These are phyloP conservation scores for Schizosaccharomyces octosporus DNA, from an alignment of 805 yeast genomes.

Conservation along the genomic window DNA sequence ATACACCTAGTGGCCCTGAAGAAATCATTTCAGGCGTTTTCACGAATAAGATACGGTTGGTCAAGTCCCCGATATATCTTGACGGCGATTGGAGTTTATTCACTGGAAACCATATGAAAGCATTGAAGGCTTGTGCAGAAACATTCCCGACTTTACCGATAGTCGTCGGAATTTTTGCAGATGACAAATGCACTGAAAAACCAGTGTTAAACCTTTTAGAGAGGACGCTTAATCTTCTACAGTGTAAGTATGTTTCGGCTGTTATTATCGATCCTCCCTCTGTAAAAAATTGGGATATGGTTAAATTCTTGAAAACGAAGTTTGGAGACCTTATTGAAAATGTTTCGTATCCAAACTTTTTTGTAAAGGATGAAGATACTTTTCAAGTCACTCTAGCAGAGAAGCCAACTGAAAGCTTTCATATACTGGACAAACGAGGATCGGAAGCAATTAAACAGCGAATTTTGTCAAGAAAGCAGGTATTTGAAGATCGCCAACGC, in stretches of 20 bases:
- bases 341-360: not conserved
- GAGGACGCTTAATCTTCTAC: conserved; percentile 65
- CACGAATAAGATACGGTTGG: not conserved
- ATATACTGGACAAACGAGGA: not conserved
- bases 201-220: conserved; percentile 79
- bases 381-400: not conserved
- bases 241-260: conserved; percentile 33
- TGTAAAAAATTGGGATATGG: conserved; percentile 27
- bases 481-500: conserved; percentile 66
- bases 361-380: not conserved
- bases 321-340: not conserved
- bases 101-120: conserved; percentile 72
- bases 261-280: conserved; percentile 47
- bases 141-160: not conserved
- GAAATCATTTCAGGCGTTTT: not conserved
- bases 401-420: not conserved
- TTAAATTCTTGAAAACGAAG: not conserved
- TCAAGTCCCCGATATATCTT: conserved; percentile 23
- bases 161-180: not conserved
- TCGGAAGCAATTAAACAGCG: conserved; percentile 40
- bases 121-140: not conserved
- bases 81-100: conserved; percentile 81
- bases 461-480: conserved; percentile 38
- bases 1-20: not conserved
- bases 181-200: conserved; percentile 31